phyloP scores from a whole-genome alignment of 2,329 filamentous ascomycete genomes.

The Alternaria sp. region DNA sequence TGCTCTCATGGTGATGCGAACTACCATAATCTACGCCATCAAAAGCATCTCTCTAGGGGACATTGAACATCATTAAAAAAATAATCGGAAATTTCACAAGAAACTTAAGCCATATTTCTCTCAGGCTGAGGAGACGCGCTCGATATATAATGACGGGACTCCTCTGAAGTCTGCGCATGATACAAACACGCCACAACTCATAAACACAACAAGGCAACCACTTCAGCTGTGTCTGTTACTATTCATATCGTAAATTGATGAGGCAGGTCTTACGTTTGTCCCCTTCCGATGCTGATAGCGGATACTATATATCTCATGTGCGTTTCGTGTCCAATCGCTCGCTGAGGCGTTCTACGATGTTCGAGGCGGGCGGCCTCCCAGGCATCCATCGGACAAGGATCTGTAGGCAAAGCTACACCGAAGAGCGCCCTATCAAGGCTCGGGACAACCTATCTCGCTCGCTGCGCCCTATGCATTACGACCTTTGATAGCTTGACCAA shows the following conservation, averaged over 20 bases:
- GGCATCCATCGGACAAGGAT: constrained; percentile 11
- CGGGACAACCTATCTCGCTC: not conserved
- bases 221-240: constrained; percentile 27
- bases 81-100: not conserved
- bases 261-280: constrained; percentile 38
- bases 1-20: not conserved
- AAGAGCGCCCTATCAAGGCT: not conserved
- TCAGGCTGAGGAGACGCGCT: constrained; percentile 5
- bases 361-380: constrained; percentile 15
- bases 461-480: not conserved
- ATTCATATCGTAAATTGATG: constrained; percentile 16
- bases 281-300: constrained; percentile 8
- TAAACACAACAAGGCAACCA: constrained; percentile 32
- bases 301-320: not conserved
- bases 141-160: constrained; percentile 23
- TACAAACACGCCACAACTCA: constrained; percentile 19
- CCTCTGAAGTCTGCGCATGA: constrained; percentile 17
- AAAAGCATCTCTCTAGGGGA: not conserved
- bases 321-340: constrained; percentile 2
- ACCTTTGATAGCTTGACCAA: not conserved
- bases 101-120: not conserved
- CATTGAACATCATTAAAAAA: not conserved
- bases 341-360: constrained; percentile 1
- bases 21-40: not conserved
- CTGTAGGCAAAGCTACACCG: not conserved